Base-by-base conservation (phyloP, 805 yeast species). In the Metschnikowia continentalis region DNA sequence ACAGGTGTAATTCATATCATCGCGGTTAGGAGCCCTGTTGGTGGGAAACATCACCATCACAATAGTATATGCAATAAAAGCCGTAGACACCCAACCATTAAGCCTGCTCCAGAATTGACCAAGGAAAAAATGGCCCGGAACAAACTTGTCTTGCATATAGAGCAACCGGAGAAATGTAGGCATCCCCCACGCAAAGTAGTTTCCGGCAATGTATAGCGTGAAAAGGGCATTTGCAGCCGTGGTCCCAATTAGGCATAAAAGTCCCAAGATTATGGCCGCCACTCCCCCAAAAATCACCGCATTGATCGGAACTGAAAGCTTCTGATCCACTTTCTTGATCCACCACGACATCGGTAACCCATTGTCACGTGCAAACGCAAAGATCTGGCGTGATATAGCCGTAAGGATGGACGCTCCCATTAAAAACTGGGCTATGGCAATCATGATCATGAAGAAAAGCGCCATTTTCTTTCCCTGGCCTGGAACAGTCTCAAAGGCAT, bases 361-460 rank as follows among this genome's bases (percentile, higher is more conserved):
- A 59, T 84, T 83, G 64, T 86, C 92, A 69, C 92, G 79, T 38
- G 88, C 82, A 65, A 84, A 83, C 1, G 90, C 89, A 82, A 86
- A 85, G 46, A 83, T 75, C 64, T 84, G 90, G 65, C 90, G 77
- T 5, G 88, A 82, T 6, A 80, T 76, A 10, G 89, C 88, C 44
- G 83, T 76, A 44, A 83, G 69, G 49, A 80, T 75, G 3, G 86
- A 80, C 22, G 80, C 74, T 15, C 86, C 86, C 88, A 84, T 84
- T 48, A 83, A 67, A 65, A 79, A 82, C 63, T 83, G 88, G 20
- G 86, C 81, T 54, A 75, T 62, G 8, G 82, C 77, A 62, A 82
- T 77, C 46, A 84, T 57, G 3, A 80, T 57, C 83, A 84, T 80
- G 54, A 83, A 74, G 0, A 84, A 85, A 43, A 83, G 67, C 14